Evolutionary conservation across 371 early-diverging fungal species (phyloP).

Genomic region (Actinomucor elegans): DNA sequence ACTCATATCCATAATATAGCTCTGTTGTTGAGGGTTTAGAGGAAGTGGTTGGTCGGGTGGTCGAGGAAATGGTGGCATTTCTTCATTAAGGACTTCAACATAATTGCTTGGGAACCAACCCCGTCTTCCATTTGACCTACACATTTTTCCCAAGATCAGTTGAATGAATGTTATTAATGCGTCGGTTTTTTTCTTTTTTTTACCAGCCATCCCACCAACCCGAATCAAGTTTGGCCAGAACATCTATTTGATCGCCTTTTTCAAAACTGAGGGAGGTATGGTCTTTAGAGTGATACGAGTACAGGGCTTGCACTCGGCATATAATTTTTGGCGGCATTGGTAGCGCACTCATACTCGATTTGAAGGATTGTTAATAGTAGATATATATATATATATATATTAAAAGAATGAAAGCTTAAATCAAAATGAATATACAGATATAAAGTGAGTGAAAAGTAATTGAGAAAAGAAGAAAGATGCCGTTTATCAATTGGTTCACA

Average conservation of each 20-base stretch:
- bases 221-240: slow-evolving; percentile 76
- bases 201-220: slow-evolving; percentile 93
- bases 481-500: no score
- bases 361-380: no score
- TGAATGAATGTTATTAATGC: neutral
- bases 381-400: no score
- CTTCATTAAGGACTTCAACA: slow-evolving; percentile 45
- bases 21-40: neutral
- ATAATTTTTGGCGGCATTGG: slow-evolving; percentile 32
- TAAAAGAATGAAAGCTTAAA: no score
- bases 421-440: no score
- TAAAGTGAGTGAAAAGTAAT: no score
- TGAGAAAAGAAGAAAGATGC: no score
- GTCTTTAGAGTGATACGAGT: slow-evolving; percentile 76
- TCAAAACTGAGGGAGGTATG: slow-evolving; percentile 71
- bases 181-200: neutral
- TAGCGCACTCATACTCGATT: no score
- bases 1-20: neutral
- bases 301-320: slow-evolving; percentile 61
- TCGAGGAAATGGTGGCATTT: neutral
- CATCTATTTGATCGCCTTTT: slow-evolving; percentile 80
- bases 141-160: neutral
- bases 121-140: slow-evolving; percentile 54
- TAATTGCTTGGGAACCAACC: slow-evolving; percentile 93
- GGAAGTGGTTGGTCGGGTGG: neutral